Evolutionary conservation across 345 rosid genomes (phyloP).

Genomic region (Gossypium sturtianum): DNA sequence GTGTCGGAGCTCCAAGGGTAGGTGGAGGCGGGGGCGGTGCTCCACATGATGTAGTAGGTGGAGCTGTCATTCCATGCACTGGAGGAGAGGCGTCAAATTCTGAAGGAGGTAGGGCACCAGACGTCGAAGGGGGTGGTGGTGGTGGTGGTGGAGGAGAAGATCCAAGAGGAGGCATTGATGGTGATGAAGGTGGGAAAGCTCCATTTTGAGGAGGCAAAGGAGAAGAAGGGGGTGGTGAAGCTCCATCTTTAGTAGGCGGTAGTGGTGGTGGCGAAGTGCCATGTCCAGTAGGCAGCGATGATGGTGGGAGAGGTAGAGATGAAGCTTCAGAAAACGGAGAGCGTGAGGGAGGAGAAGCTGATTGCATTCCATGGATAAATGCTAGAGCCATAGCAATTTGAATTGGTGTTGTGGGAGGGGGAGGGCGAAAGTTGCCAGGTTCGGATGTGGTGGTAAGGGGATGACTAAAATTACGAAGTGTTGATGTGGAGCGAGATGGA

Average conservation of each 20-base stretch:
- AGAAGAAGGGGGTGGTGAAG: too few relatives aligned
- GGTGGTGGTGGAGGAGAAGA: neutral
- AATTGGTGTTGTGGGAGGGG: neutral
- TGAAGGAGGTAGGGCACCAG: too few relatives aligned
- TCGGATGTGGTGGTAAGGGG: neutral
- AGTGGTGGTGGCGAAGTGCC: too few relatives aligned
- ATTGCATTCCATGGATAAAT: constrained; percentile 14
- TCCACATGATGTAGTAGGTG: neutral
- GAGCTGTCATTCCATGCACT: neutral
- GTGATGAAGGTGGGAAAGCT: too few relatives aligned
- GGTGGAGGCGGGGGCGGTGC: constrained; percentile 26
- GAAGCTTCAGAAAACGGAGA: neutral
- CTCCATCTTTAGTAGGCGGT: too few relatives aligned
- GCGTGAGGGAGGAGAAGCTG: neutral
- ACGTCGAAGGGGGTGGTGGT: constrained; percentile 16
- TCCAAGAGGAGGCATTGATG: too few relatives aligned
- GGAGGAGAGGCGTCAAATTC: constrained; percentile 14
- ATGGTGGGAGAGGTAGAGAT: too few relatives aligned
- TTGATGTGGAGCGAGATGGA: neutral
- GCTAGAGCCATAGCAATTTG: constrained; percentile 20
- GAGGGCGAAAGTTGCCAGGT: neutral
- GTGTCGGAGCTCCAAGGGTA: neutral
- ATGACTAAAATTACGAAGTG: neutral
- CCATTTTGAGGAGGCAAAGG: too few relatives aligned
- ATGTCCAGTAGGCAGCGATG: too few relatives aligned